These are phyloP conservation scores for Tuber calosporum DNA, from an alignment of 495 filamentous ascomycete genomes.

Conservation along the genomic window DNA sequence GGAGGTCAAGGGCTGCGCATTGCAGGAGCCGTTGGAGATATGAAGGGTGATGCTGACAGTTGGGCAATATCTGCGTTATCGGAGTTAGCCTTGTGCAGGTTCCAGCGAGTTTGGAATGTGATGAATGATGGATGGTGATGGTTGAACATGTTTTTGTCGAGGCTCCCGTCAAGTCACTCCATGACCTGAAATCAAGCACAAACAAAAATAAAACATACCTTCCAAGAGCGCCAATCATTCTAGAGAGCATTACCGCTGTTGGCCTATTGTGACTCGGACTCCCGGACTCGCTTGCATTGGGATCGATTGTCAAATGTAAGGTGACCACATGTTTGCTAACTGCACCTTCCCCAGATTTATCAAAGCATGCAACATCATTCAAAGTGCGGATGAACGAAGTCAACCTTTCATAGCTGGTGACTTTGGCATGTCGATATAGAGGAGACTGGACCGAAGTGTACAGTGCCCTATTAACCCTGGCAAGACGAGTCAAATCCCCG, in stretches of 20 bases:
- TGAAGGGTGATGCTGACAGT: constrained; percentile 41
- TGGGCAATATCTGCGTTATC: constrained; percentile 39
- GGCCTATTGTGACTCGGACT: constrained; percentile 31
- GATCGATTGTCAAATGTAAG: constrained; percentile 42
- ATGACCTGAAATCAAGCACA: background rate
- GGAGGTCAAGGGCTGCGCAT: constrained; percentile 39
- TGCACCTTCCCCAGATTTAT: constrained; percentile 35
- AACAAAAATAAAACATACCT: constrained; percentile 17
- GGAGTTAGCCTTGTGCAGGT: constrained; percentile 4
- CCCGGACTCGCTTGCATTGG: constrained; percentile 36
- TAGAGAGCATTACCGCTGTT: constrained; percentile 39
- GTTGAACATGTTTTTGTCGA: background rate
- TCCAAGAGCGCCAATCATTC: constrained; percentile 38
- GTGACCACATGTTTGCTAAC: constrained; percentile 43
- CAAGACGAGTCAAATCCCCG: constrained; percentile 36
- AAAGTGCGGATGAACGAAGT: constrained; percentile 41
- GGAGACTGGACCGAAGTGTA: constrained; percentile 43
- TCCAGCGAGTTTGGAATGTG: background rate
- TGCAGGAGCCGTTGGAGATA: constrained; percentile 42
- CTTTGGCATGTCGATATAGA: constrained; percentile 41
- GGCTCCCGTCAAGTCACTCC: background rate
- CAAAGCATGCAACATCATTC: constrained; percentile 38
- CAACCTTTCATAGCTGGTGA: constrained; percentile 39
- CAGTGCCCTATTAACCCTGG: constrained; percentile 39
- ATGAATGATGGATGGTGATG: background rate